phyloP scores from a whole-genome alignment of 2,329 filamentous ascomycete genomes.

The Fonsecaea monophora region DNA sequence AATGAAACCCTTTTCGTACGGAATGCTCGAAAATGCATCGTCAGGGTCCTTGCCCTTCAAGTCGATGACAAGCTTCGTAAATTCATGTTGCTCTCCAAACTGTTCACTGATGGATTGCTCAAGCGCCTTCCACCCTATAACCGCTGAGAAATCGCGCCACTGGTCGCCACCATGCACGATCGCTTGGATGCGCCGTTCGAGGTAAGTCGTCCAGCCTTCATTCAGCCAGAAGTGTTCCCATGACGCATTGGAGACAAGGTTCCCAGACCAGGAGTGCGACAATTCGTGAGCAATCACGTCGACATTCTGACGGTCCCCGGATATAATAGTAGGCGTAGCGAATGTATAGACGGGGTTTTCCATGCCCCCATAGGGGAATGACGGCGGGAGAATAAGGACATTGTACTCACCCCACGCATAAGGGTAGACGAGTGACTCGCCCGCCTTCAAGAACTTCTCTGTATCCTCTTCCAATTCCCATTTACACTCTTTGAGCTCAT shows the following conservation, averaged over 20 bases:
- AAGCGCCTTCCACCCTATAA: conserved; percentile 93
- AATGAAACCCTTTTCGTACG: conserved; percentile 96
- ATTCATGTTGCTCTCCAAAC: conserved; percentile 84
- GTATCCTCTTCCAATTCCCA: conserved; percentile 93
- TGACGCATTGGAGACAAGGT: conserved; percentile 64
- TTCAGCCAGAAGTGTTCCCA: conserved; percentile 67
- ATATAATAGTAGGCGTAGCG: conserved; percentile 92
- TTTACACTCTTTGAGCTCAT: conserved; percentile 81
- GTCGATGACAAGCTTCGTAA: conserved; percentile 87
- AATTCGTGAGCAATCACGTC: conserved; percentile 94
- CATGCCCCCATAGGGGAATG: conserved; percentile 89
- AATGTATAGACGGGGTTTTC: conserved; percentile 96
- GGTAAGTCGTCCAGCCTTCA: conserved; percentile 91
- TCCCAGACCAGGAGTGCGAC: conserved; percentile 83
- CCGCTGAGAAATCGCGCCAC: conserved; percentile 90
- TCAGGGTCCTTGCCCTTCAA: conserved; percentile 92
- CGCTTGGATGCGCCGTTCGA: conserved; percentile 83
- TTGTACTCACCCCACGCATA: conserved; percentile 98
- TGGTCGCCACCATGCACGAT: conserved; percentile 76
- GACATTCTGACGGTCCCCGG: conserved; percentile 86
- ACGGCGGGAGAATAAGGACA: conserved; percentile 84
- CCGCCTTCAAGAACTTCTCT: conserved; percentile 87
- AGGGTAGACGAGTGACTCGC: conserved; percentile 80
- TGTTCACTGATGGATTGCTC: conserved; percentile 76
- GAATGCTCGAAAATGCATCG: conserved; percentile 89